Evolutionary conservation across 2,329 filamentous ascomycete genomes (phyloP), one percentile per base, ranked within the genome.

Genomic region (Hypoxylon sp.): DNA sequence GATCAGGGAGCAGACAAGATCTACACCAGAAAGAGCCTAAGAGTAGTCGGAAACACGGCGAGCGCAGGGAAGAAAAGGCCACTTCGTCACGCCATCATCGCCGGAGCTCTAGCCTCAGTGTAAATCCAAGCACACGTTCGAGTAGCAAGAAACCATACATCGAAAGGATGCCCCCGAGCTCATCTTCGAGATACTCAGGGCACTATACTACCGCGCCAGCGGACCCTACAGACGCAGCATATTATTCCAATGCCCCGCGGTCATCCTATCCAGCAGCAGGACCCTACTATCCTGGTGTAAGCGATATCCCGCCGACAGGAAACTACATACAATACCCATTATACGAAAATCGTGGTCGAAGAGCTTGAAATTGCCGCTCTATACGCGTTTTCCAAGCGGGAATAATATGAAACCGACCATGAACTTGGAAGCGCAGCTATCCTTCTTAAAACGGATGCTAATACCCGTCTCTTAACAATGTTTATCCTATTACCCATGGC

Each of bases 71-170:
- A 32, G 69, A 71, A 9, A 70, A 51, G 23, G 13, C 57, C 2
- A 23, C 45, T 13, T 59, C 66, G 34, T 57, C 63, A 13, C 61
- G 63, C 11, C 63, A 57, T n/a, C 64, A 58, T 25, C 60, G 63
- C 55, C 70, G 68, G 11, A 68, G 63, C 19, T 52, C 43, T 25
- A 72, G 69, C 17, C 41, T 63, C 36, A 67, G 58, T 45, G 53
- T 65, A 23, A 52, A 57, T 2, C 41, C 64, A 36, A 49, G 66
- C 9, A 51, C 46, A 11, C 67, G 61, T 19, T 63, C 64, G 14
- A 64, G 53, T 41, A 69, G 58, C 49, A 68, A 60, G 43, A 69
- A 60, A 23, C 68, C 69, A 50, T 74, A 74, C 43, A 70, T 74
- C 43, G 72, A 74, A 48, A 63, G 52, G 43, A 67, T 70, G 65